phyloP scores from a whole-genome alignment of 495 filamentous ascomycete genomes.

The Neurospora sp. region DNA sequence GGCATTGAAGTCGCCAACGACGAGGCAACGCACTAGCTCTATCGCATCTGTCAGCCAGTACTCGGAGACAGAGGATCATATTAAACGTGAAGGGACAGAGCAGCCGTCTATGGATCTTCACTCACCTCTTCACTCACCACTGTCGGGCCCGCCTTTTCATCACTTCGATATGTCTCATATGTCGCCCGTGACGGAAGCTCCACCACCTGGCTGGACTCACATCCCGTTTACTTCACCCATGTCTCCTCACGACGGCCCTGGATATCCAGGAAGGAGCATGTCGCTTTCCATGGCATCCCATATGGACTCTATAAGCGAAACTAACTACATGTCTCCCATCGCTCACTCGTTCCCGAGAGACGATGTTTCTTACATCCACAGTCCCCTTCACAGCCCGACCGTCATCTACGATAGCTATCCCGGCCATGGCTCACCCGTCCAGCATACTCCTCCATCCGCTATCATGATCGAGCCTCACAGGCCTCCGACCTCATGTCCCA shows the following conservation, averaged over 20 bases:
- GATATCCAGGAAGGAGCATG: constrained; percentile 17
- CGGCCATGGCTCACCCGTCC: constrained; percentile 33
- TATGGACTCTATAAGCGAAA: constrained; percentile 43
- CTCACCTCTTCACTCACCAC: constrained; percentile 1
- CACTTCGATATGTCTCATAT: constrained; percentile 29
- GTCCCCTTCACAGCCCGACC: constrained; percentile 41
- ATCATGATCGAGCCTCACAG: constrained; percentile 42
- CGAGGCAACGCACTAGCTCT: constrained; percentile 29
- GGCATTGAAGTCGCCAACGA: constrained; percentile 16
- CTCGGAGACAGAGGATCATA: constrained; percentile 26
- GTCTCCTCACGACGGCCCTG: constrained; percentile 12
- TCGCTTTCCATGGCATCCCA: constrained; percentile 27
- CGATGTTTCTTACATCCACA: constrained; percentile 26
- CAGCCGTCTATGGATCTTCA: constrained; percentile 8
- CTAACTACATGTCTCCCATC: constrained; percentile 45
- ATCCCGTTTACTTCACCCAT: constrained; percentile 22
- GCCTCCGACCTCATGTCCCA: constrained; percentile 42
- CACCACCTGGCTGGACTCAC: constrained; percentile 24
- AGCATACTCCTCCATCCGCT: constrained; percentile 41
- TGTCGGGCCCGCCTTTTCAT: constrained; percentile 23
- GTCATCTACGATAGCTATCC: constrained; percentile 43
- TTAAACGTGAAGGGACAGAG: constrained; percentile 6
- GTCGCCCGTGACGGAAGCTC: constrained; percentile 23
- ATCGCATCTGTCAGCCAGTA: constrained; percentile 28
- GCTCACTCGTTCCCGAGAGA: constrained; percentile 40